A percentile compares a stretch with the other conserved stretches of the same genome.
Evolutionary conservation across 352 stramenopile species (phyloP).

Genomic region (Pythium dissimile): DNA sequence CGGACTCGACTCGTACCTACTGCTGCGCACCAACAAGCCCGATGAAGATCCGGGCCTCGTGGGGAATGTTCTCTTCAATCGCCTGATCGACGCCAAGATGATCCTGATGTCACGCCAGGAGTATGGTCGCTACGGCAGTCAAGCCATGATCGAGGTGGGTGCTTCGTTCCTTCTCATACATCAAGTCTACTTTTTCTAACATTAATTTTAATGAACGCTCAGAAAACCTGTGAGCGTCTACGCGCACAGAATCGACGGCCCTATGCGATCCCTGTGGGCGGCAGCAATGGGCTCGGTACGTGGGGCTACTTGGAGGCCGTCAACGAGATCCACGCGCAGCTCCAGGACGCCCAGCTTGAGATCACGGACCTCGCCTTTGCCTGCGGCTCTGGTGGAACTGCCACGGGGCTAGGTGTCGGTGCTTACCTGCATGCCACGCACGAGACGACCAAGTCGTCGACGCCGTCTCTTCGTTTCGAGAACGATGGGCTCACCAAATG

Average conservation of each 20-base stretch:
- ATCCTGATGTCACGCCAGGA: constrained; percentile 82
- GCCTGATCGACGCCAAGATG: constrained; percentile 67
- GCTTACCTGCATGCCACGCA: constrained; percentile 60
- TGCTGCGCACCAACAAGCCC: constrained; percentile 82
- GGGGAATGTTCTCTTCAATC: constrained; percentile 76
- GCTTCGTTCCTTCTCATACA: too few species aligned
- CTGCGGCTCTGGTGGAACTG: constrained; percentile 78
- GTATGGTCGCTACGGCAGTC: constrained; percentile 73
- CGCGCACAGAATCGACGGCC: constrained; percentile 48
- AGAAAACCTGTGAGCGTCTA: constrained; percentile 67
- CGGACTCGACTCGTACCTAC: constrained; percentile 89
- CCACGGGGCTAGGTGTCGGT: constrained; percentile 69
- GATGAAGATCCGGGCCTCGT: constrained; percentile 66
- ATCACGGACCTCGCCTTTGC: constrained; percentile 84
- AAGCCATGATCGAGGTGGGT: constrained; percentile 78
- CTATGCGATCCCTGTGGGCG: constrained; percentile 84
- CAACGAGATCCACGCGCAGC: constrained; percentile 83
- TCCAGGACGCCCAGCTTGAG: constrained; percentile 47
- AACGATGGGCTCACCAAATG: constrained; percentile 25
- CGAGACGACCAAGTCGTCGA: not conserved
- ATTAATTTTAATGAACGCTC: too few species aligned
- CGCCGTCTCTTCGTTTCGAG: constrained; percentile 37
- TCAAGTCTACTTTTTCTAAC: too few species aligned
- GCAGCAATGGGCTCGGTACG: constrained; percentile 90
- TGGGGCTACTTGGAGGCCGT: constrained; percentile 93